phyloP scores from a whole-genome alignment of 805 yeast genomes.

The Candida railenensis region DNA sequence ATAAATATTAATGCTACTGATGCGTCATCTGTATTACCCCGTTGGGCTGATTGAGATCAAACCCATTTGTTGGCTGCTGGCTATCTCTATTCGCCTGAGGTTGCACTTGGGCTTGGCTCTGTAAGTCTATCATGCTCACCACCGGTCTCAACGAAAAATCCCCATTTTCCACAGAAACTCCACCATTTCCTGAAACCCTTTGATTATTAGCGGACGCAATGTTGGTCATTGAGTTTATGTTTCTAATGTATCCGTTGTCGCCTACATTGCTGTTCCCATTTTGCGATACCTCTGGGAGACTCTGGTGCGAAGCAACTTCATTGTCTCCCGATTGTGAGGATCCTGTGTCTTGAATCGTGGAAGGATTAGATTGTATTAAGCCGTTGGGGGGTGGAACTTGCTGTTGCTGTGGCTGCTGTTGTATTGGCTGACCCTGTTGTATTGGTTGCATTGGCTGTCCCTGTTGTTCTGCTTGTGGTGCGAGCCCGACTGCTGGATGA shows the following conservation, averaged over 20 bases:
- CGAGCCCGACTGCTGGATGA: background rate
- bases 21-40: constrained; percentile 3
- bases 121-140: constrained; percentile 33
- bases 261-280: constrained; percentile 10
- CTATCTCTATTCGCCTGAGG: background rate
- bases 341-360: background rate
- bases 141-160: constrained; percentile 20
- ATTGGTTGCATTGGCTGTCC: constrained; percentile 5
- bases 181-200: background rate
- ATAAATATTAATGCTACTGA: background rate
- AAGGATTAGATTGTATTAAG: background rate
- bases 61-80: background rate
- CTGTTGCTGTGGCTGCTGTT: constrained; percentile 7
- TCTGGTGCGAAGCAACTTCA: constrained; percentile 20
- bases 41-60: background rate
- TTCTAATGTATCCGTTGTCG: constrained; percentile 8
- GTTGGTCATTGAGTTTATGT: constrained; percentile 28
- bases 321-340: background rate
- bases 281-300: constrained; percentile 22
- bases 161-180: background rate
- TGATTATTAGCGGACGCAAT: constrained; percentile 15
- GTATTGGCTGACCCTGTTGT: constrained; percentile 4
- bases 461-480: constrained; percentile 5
- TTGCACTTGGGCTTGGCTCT: constrained; percentile 15
- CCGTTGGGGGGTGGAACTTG: background rate